phyloP scores from a whole-genome alignment of 1,284 basidiomycete species.

The Marasmius oreades region DNA sequence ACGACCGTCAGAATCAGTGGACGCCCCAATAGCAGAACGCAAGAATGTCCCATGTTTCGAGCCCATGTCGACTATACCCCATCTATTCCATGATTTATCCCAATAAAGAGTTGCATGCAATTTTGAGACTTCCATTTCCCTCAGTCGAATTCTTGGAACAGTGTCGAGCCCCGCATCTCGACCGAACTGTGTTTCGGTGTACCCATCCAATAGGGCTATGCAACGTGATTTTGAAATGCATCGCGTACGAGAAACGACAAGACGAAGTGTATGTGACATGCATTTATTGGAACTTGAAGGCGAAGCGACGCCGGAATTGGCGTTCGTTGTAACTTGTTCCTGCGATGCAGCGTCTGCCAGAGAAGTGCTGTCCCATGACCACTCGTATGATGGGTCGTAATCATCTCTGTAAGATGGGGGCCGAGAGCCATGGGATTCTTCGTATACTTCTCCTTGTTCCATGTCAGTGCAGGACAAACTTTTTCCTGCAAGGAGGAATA shows the following conservation, averaged over 20 bases:
- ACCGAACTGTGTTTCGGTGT: slow-evolving; percentile 65
- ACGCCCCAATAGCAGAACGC: slow-evolving; percentile 19
- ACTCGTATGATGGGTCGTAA: slow-evolving; percentile 56
- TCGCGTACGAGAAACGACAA: slow-evolving; percentile 49
- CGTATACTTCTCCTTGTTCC: slow-evolving; percentile 23
- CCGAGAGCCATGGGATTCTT: slow-evolving; percentile 12
- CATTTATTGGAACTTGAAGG: neutral
- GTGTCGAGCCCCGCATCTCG: slow-evolving; percentile 54
- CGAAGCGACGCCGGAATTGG: slow-evolving; percentile 9
- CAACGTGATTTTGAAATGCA: slow-evolving; percentile 48
- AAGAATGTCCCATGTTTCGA: slow-evolving; percentile 77
- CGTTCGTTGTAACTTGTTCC: neutral
- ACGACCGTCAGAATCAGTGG: slow-evolving; percentile 18
- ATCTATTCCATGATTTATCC: slow-evolving; percentile 54
- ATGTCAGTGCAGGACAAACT: neutral
- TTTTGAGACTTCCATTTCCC: slow-evolving; percentile 80
- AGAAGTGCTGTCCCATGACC: slow-evolving; percentile 40
- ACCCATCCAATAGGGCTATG: slow-evolving; percentile 60
- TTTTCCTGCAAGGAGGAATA: too few relatives aligned
- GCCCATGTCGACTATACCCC: slow-evolving; percentile 78
- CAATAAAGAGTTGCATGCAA: slow-evolving; percentile 72
- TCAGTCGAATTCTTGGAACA: slow-evolving; percentile 61
- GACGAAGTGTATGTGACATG: slow-evolving; percentile 36
- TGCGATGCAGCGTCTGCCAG: neutral
- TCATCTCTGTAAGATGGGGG: slow-evolving; percentile 13